Base-by-base conservation (phyloP, 2,329 filamentous ascomycete species). In the Fusarium sp. region DNA sequence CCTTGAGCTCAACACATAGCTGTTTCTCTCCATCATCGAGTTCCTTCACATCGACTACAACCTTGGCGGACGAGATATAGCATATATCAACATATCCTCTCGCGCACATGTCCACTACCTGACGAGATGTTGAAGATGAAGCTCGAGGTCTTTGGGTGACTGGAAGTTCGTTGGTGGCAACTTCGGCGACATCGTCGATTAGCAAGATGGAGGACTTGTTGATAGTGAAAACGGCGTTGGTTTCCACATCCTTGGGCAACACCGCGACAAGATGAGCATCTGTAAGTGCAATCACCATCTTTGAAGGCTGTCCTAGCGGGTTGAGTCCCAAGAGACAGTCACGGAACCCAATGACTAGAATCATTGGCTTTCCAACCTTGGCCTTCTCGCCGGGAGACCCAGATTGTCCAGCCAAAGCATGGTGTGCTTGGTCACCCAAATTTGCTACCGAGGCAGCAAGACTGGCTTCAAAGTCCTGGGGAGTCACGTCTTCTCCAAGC, bases 251-350 rank as follows among this genome's bases (percentile, higher is more conserved):
- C 38, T 88, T 88, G 7, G 91, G 90, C 8, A 96, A 82, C 8
- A 85, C 82, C 13, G 91, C 89, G n/a, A 88, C 84, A 26, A 97
- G 81, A 55, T 89, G 90, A 11, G 93, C 89, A 76, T 97, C 92
- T 0, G 92, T 93, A 26, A 99, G 82, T 1, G 94, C 90, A 26
- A 98, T 80, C 1, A 94, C 82, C 53, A 93, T 87, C 78, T 96
- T 98, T 0, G 94, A 93, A 5, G 87, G 78, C 9, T 92, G 82
- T 3, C 89, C 89, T 3, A 93, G 85, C 8, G 96, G 96, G 73
- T 97, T 97, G 10, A 99, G 81, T 1, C 94, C 94, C 44, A 98
- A 71, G 12, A 94, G 85, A 68, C 93, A 97, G 76, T 97, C 93
- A 68, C 89, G 86, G 61, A 98, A 84, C 10, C 91, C 85, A n/a